Percentiles rank a stretch among this genome's conserved stretches.
Conservation (phyloP, 2,329 filamentous ascomycete genomes). For the Arthrinium puccinioides region DNA sequence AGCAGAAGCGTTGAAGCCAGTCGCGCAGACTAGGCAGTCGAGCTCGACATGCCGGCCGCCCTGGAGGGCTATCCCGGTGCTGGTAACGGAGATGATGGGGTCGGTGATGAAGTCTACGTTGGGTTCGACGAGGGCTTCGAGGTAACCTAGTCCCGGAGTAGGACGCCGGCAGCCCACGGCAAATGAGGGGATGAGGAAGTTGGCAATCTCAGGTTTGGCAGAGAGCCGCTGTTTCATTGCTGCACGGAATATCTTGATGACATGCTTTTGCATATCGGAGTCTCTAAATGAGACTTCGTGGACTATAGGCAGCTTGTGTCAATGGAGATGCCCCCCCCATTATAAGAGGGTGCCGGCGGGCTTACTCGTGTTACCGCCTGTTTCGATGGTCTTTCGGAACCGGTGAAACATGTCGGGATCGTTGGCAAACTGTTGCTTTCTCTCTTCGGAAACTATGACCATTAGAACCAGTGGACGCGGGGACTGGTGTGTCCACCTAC, state of each 20-base stretch:
- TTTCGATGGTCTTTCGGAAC: slow-evolving; percentile 37
- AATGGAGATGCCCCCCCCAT: no score
- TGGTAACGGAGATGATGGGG: slow-evolving; percentile 24
- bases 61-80: slow-evolving; percentile 25
- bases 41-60: slow-evolving; percentile 24
- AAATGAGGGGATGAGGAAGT: slow-evolving; percentile 34
- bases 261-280: slow-evolving; percentile 26
- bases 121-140: slow-evolving; percentile 32
- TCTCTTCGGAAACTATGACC: slow-evolving; percentile 28
- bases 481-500: slow-evolving; percentile 19
- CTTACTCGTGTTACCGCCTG: slow-evolving; percentile 28
- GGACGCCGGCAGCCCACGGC: slow-evolving; percentile 35
- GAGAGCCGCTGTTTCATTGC: slow-evolving; percentile 33
- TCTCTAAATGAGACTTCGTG: slow-evolving; percentile 32
- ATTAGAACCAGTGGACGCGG: background rate
- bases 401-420: slow-evolving; percentile 29
- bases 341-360: background rate
- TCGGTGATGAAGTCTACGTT: slow-evolving; percentile 33
- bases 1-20: slow-evolving; percentile 33
- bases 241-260: slow-evolving; percentile 20
- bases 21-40: slow-evolving; percentile 41
- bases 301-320: slow-evolving; percentile 7
- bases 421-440: slow-evolving; percentile 26
- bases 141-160: slow-evolving; percentile 38
- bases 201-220: slow-evolving; percentile 34